Conservation (phyloP, 129 eudicot species). For the Helianthus annuus region DNA sequence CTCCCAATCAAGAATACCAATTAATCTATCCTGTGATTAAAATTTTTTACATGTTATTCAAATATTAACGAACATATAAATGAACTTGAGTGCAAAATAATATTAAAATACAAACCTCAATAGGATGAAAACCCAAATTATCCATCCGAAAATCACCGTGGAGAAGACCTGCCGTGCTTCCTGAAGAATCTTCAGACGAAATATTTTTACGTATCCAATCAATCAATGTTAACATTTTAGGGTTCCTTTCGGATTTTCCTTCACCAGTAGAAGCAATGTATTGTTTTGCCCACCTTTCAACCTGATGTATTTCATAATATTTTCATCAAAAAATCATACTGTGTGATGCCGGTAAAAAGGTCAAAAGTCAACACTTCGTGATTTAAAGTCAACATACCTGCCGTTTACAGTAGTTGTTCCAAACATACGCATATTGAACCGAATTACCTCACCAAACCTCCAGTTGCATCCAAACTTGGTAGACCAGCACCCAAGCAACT, state of each 20-base stretch:
- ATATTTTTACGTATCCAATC: constrained; percentile 76
- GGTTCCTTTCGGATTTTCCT: constrained; percentile 88
- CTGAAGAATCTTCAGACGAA: constrained; percentile 87
- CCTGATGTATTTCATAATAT: constrained; percentile 38
- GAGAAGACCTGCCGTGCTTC: constrained; percentile 73
- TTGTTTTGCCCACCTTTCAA: constrained; percentile 94
- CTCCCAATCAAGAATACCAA: constrained; percentile 98
- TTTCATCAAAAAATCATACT: neutral
- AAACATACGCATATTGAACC: no score
- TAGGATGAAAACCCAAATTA: constrained; percentile 92
- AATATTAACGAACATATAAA: neutral
- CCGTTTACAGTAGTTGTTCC: constrained; percentile 80
- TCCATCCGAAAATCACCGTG: constrained; percentile 99
- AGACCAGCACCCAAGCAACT: no score
- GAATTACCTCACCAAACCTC: no score
- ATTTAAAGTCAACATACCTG: constrained; percentile 50
- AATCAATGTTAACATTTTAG: constrained; percentile 70
- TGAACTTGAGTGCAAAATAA: constrained; percentile 1
- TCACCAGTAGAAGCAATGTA: constrained; percentile 85
- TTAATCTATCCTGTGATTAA: constrained; percentile 81
- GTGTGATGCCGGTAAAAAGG: neutral
- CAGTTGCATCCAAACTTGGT: no score
- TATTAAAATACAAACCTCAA: constrained; percentile 53
- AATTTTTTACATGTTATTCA: constrained; percentile 1
- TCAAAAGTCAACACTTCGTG: neutral